Evolutionary conservation across 495 filamentous ascomycete genomes (phyloP).

Genomic region (Lasiosphaeria miniovina): DNA sequence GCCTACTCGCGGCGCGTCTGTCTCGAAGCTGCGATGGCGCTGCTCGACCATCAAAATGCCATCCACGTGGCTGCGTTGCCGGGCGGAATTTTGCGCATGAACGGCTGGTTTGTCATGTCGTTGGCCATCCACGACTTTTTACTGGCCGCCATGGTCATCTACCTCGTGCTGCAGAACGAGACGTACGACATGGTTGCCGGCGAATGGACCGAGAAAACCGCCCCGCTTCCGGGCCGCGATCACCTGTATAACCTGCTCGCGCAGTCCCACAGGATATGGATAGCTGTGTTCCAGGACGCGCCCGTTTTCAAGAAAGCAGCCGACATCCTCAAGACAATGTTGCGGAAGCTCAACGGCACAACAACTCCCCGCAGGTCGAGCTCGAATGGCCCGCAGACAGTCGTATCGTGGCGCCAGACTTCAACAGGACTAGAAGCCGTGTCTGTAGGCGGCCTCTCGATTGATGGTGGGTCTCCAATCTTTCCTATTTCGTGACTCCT

Average conservation of each 20-base stretch:
- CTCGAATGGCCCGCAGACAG: neutral
- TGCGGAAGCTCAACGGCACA: conserved; percentile 15
- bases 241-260: conserved; percentile 27
- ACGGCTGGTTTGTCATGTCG: conserved; percentile 44
- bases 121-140: conserved; percentile 48
- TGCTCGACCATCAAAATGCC: conserved; percentile 49
- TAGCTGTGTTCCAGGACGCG: conserved; percentile 11
- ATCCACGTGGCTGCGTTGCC: conserved; percentile 39
- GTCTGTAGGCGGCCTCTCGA: conserved; percentile 2
- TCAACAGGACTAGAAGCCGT: neutral
- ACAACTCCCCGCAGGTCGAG: neutral
- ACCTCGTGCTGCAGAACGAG: conserved; percentile 37
- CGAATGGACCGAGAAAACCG: conserved; percentile 22
- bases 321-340: conserved; percentile 23
- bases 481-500: neutral
- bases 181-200: conserved; percentile 25
- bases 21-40: conserved; percentile 62
- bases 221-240: conserved; percentile 24
- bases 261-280: conserved; percentile 34
- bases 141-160: conserved; percentile 46
- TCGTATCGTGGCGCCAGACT: neutral
- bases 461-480: neutral
- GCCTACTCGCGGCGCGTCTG: conserved; percentile 65
- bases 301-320: conserved; percentile 24
- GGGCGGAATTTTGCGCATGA: conserved; percentile 35